Evolutionary conservation across 2,329 filamentous ascomycete genomes (phyloP).

Genomic region (Phialocephala sp.): DNA sequence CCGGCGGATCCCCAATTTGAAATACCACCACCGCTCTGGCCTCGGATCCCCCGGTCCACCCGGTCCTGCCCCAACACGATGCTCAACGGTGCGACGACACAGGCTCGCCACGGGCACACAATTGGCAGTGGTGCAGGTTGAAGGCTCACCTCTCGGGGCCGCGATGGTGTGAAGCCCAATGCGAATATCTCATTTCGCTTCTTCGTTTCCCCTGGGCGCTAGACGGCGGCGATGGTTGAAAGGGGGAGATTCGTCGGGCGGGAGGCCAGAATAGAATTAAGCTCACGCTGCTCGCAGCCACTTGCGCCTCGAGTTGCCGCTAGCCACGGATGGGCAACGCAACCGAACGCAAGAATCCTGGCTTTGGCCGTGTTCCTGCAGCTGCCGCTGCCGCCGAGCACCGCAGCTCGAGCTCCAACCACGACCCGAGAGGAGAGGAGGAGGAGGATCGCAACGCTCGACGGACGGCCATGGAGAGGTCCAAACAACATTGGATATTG

Average conservation of each 20-base stretch:
- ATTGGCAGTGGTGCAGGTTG: not conserved
- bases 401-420: not conserved
- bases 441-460: not conserved
- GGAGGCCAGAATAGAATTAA: slow-evolving; percentile 7
- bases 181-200: slow-evolving; percentile 9
- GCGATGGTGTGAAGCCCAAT: not conserved
- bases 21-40: not conserved
- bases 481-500: not conserved
- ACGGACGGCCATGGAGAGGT: not conserved
- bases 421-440: not conserved
- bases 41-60: slow-evolving; percentile 1
- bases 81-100: not conserved
- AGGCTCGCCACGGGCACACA: not conserved
- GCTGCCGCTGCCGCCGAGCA: not conserved
- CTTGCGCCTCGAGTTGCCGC: slow-evolving; percentile 2
- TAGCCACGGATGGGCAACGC: not conserved
- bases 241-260: not conserved
- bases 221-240: not conserved
- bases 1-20: not conserved
- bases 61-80: not conserved
- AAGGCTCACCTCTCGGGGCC: not conserved
- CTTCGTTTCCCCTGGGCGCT: not conserved
- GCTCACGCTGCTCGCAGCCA: not conserved
- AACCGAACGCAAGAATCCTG: not conserved
- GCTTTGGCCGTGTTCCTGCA: slow-evolving; percentile 2